A percentile compares a stretch with the other conserved stretches of the same genome.
These are phyloP conservation scores for Magnolia kwangsiensis DNA, from an alignment of 164 flowering plant species.

Conservation along the genomic window DNA sequence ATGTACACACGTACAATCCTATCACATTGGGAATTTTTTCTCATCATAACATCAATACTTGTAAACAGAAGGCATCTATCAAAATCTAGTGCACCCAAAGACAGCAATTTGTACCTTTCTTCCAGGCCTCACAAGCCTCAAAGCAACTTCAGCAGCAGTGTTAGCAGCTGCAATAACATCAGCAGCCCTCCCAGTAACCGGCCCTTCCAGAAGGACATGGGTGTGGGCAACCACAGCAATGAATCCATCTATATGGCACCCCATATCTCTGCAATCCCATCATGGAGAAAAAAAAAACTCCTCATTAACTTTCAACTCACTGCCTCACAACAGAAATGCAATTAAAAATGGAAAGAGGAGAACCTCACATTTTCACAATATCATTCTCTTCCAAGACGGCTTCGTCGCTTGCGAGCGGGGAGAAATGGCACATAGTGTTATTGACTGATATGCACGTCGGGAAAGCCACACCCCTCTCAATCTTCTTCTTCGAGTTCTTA, in stretches of 20 bases:
- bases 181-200: slow-evolving; percentile 83
- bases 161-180: slow-evolving; percentile 94
- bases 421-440: slow-evolving; percentile 80
- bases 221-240: slow-evolving; percentile 89
- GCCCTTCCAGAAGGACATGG: slow-evolving; percentile 80
- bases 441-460: slow-evolving; percentile 93
- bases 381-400: slow-evolving; percentile 76
- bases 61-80: not conserved
- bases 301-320: not conserved
- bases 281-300: not conserved
- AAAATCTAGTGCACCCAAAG: not conserved
- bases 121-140: slow-evolving; percentile 92
- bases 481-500: slow-evolving; percentile 91
- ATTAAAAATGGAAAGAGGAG: not conserved
- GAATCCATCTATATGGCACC: slow-evolving; percentile 94
- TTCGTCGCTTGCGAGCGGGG: slow-evolving; percentile 92
- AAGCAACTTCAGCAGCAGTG: slow-evolving; percentile 91
- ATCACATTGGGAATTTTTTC: not conserved
- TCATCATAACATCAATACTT: not conserved
- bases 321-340: not conserved
- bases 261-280: slow-evolving; percentile 68
- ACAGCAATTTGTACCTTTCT: slow-evolving; percentile 46
- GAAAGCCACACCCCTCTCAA: slow-evolving; percentile 91
- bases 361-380: slow-evolving; percentile 71
- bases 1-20: not conserved